phyloP scores from a whole-genome alignment of 805 yeast species.

The Candida rishiriensis region DNA sequence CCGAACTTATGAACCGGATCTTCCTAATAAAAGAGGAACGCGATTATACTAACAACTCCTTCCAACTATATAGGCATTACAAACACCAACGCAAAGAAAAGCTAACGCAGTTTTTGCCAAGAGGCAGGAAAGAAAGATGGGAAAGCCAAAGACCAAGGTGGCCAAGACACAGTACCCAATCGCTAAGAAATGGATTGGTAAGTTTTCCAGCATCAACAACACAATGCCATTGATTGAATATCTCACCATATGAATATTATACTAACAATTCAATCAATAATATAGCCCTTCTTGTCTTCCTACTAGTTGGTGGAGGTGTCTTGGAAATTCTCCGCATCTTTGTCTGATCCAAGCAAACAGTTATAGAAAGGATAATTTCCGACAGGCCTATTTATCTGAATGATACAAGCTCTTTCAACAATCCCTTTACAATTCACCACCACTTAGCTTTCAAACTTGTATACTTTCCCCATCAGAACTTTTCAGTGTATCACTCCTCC shows the following conservation, averaged over 20 bases:
- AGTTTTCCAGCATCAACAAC: conserved; percentile 21
- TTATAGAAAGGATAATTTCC: too few species aligned
- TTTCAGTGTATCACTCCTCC: not conserved
- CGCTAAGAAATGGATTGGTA: conserved; percentile 63
- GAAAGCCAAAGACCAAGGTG: conserved; percentile 53
- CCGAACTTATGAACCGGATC: too few species aligned
- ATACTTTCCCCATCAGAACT: not conserved
- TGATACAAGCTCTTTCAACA: too few species aligned
- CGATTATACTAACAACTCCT: too few species aligned
- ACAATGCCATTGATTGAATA: not conserved
- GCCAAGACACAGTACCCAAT: conserved; percentile 44
- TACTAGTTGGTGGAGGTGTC: conserved; percentile 79
- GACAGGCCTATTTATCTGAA: too few species aligned
- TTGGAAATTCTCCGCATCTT: conserved; percentile 60
- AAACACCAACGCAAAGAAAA: conserved; percentile 81
- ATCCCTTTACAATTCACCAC: too few species aligned
- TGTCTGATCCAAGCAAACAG: conserved; percentile 28
- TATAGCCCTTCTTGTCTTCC: conserved; percentile 42
- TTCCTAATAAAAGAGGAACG: too few species aligned
- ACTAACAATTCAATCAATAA: conserved; percentile 4
- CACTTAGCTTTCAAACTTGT: not conserved
- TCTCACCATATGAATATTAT: not conserved
- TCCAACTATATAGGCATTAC: conserved; percentile 44
- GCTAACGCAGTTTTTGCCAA: conserved; percentile 85
- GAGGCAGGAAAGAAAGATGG: conserved; percentile 66